A percentile compares a stretch with the other conserved stretches of the same genome.
phyloP scores from a whole-genome alignment of 2,329 filamentous ascomycete genomes.

The Ophiostoma sp. region DNA sequence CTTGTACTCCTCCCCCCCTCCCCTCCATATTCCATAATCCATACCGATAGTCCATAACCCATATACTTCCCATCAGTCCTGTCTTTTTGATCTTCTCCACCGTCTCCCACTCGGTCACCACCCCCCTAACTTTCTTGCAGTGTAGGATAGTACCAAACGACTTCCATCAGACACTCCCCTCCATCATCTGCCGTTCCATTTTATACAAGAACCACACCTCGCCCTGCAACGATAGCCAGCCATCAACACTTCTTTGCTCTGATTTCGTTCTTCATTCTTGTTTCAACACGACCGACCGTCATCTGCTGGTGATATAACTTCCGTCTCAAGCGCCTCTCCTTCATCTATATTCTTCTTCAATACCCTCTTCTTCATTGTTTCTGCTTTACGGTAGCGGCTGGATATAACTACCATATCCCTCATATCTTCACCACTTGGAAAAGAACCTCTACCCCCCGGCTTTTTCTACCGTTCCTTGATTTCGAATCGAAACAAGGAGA shows the following conservation, averaged over 20 bases:
- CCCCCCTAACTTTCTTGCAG: constrained; percentile 20
- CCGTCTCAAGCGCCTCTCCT: constrained; percentile 4
- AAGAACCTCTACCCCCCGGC: constrained; percentile 14
- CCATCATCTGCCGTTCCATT: constrained; percentile 45
- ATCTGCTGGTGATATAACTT: constrained; percentile 17
- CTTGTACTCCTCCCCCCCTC: not conserved
- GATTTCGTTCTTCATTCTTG: constrained; percentile 29
- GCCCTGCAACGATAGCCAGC: constrained; percentile 37
- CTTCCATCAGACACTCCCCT: constrained; percentile 42
- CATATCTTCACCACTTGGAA: constrained; percentile 11
- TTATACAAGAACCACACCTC: constrained; percentile 46
- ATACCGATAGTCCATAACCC: constrained; percentile 8
- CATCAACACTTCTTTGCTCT: constrained; percentile 29
- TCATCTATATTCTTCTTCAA: constrained; percentile 11
- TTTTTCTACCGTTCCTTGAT: constrained; percentile 15
- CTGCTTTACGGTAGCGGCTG: constrained; percentile 11
- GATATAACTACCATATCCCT: not conserved
- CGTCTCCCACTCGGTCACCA: constrained; percentile 34
- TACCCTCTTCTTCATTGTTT: not conserved
- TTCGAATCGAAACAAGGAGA: constrained; percentile 20
- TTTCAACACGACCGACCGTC: constrained; percentile 28
- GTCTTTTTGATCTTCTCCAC: constrained; percentile 21
- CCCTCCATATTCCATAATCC: constrained; percentile 13
- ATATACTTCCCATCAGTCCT: constrained; percentile 10
- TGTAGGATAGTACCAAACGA: constrained; percentile 30